A percentile compares a stretch with the other conserved stretches of the same genome.
phyloP scores from a whole-genome alignment of 179 eudicot species.

The Heliamphora pulchella region DNA sequence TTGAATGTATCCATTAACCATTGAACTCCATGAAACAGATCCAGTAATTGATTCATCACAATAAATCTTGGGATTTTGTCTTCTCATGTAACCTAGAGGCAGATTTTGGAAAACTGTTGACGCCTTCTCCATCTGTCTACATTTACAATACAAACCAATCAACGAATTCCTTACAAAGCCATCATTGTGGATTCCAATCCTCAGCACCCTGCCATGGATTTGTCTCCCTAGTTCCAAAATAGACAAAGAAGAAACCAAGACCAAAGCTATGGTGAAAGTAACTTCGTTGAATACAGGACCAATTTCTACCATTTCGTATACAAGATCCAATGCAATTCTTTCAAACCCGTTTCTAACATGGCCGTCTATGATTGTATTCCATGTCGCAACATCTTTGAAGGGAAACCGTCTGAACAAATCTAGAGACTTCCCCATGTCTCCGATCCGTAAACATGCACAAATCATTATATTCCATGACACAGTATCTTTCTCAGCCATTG shows the following conservation, averaged over 20 bases:
- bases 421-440: conserved; percentile 44
- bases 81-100: conserved; percentile 5
- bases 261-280: conserved; percentile 57
- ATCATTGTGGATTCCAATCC: conserved; percentile 34
- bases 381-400: conserved; percentile 46
- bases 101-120: conserved; percentile 34
- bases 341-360: conserved; percentile 46
- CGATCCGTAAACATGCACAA: conserved; percentile 34
- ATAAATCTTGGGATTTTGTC: conserved; percentile 9
- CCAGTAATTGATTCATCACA: conserved; percentile 21
- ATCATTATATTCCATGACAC: conserved; percentile 79
- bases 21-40: conserved; percentile 48
- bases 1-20: conserved; percentile 60
- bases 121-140: conserved; percentile 58
- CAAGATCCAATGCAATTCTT: conserved; percentile 43
- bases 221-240: conserved; percentile 50
- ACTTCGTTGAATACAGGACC: conserved; percentile 33
- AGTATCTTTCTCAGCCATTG: conserved; percentile 35
- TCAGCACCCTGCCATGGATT: conserved; percentile 53
- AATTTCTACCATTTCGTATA: conserved; percentile 48
- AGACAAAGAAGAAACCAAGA: conserved; percentile 49
- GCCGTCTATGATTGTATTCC: conserved; percentile 80
- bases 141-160: conserved; percentile 75
- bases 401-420: conserved; percentile 52
- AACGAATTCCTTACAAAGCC: conserved; percentile 54